Conservation (phyloP, 2,329 filamentous ascomycete species). For the Diaporthe sp. region DNA sequence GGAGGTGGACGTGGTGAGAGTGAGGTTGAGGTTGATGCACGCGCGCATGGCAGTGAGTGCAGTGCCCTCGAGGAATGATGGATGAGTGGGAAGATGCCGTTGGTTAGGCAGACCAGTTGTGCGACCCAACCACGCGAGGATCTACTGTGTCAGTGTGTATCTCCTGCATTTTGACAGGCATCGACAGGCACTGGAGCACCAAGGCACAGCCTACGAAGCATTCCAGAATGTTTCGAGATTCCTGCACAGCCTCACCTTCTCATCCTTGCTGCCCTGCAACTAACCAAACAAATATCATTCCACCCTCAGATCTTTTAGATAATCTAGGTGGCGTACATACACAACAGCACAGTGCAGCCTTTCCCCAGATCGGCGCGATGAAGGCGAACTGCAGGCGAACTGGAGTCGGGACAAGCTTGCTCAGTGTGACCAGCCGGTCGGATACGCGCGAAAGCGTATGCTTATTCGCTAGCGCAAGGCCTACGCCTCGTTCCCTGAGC, state of each 20-base stretch:
- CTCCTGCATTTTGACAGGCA: conserved; percentile 18
- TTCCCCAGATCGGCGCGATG: neutral
- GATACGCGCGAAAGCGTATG: neutral
- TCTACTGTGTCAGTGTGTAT: neutral
- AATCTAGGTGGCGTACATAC: neutral
- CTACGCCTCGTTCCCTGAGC: conserved; percentile 7
- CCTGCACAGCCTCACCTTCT: neutral
- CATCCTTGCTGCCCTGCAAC: neutral
- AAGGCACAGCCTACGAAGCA: conserved; percentile 6
- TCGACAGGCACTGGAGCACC: neutral
- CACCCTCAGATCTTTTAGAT: conserved; percentile 17
- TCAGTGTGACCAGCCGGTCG: neutral
- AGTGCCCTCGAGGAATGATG: neutral
- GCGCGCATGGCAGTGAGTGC: neutral
- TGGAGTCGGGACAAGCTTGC: neutral
- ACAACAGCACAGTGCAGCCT: neutral
- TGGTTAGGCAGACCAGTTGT: neutral
- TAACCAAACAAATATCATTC: neutral
- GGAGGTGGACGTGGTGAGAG: neutral
- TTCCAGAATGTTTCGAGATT: conserved; percentile 32
- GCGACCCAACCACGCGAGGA: conserved; percentile 17
- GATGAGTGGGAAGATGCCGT: neutral
- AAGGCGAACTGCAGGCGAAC: neutral
- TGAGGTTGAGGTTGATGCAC: neutral
- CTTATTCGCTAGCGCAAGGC: conserved; percentile 19